Evolutionary conservation across 768 basidiomycete genomes (phyloP), one percentile per base, ranked within the genome.

Genomic region (Pholiota molesta): DNA sequence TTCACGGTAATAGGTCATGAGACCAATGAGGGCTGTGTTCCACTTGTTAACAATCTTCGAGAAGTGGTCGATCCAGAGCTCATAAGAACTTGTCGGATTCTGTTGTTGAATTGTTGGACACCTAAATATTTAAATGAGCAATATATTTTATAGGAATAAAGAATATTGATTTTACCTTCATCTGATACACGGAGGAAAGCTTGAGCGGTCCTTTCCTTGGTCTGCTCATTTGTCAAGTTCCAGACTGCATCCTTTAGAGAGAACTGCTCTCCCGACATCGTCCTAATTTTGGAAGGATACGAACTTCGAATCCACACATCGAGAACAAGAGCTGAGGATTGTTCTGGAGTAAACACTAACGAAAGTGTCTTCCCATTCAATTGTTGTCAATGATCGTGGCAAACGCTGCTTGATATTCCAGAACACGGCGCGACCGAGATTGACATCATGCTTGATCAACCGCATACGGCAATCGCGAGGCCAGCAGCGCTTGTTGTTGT

Each of bases 401-500:
- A 99, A 75, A 67, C 93, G 93, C 75, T 98, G 95, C 79, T 98
- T 97, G 74, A 99, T 94, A 71, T 99, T 99, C 97, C 97, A 99
- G 78, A 97, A 99, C 9, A 98, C 97, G 2, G 97, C 97, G 63
- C 97, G 86, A 21, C 97, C 97, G 49, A 99, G 82, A 75, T 99
- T 99, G 77, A 99, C 97, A 72, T 99, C 97, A 75, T 99, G 97
- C 77, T 99, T 99, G 82, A 97, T 97, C 60, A 99, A 83, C 35
- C 97, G 83, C 97, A 99, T 99, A 62, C 97, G 90, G 75, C 97
- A 99, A 77, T 99, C 97, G 66, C 96, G 86, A 39, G 97, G 97
- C 97, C 97, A 99, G 78, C 97, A 99, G 54, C 95, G 90, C 77
- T 97, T 97, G 82, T 98, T 99, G 80, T 98, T 98, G 77, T 98